Evolutionary conservation across 2,329 filamentous ascomycete species (phyloP).

Genomic region (Pestalotiopsis fici): DNA sequence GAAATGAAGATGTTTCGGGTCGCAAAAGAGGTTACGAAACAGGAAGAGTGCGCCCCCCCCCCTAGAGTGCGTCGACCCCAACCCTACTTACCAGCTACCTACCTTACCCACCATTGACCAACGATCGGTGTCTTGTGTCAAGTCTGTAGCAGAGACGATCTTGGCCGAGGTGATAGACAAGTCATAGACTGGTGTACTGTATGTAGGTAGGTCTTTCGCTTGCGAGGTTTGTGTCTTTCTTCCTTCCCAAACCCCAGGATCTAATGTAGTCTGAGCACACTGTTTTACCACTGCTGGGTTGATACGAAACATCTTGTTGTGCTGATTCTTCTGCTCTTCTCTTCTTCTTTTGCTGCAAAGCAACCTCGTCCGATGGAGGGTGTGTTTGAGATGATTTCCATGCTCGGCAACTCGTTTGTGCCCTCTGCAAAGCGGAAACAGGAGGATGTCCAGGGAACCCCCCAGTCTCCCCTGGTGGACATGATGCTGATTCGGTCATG

Average conservation of each 20-base stretch:
- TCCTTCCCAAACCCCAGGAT: too few species aligned
- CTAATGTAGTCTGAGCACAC: neutral
- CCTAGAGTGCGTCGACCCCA: neutral
- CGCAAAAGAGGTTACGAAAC: slow-evolving; percentile 7
- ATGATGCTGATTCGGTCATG: slow-evolving; percentile 16
- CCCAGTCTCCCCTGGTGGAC: slow-evolving; percentile 16
- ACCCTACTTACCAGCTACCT: neutral
- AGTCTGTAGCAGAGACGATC: slow-evolving; percentile 5
- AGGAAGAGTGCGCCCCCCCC: neutral
- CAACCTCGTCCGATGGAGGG: neutral
- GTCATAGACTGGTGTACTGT: neutral
- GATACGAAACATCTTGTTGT: neutral
- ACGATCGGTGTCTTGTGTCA: neutral
- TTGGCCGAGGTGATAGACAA: neutral
- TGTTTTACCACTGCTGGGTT: neutral
- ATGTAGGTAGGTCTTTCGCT: neutral
- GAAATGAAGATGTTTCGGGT: slow-evolving; percentile 9
- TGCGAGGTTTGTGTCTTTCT: too few species aligned
- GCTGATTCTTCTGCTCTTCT: neutral
- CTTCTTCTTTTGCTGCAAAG: neutral
- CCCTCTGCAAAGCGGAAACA: slow-evolving; percentile 1
- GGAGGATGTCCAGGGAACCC: neutral
- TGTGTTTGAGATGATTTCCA: slow-evolving; percentile 5
- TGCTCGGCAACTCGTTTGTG: neutral
- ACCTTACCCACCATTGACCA: neutral